phyloP scores from a whole-genome alignment of 345 rosid species.

The Rhodamnia argentea region DNA sequence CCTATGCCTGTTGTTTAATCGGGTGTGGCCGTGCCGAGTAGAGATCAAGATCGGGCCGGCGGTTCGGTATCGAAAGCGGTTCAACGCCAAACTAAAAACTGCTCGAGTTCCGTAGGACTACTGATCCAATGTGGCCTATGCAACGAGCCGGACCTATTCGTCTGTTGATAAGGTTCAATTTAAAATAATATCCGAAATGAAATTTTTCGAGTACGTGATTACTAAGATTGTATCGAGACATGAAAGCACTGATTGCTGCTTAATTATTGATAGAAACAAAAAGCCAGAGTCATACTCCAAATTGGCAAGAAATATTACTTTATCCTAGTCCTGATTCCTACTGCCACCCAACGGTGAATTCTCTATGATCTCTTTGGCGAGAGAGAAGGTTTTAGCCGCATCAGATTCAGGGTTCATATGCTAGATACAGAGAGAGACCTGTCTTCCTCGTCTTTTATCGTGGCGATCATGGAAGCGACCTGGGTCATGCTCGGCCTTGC shows the following conservation, averaged over 20 bases:
- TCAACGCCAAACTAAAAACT: neutral
- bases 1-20: neutral
- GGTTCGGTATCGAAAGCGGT: neutral
- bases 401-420: conserved; percentile 9
- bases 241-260: neutral
- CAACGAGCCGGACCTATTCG: neutral
- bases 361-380: neutral
- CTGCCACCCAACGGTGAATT: neutral
- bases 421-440: conserved; percentile 9
- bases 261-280: neutral
- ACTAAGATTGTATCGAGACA: neutral
- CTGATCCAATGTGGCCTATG: no score
- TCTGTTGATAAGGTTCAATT: neutral
- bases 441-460: conserved; percentile 49
- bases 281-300: neutral
- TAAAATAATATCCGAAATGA: neutral
- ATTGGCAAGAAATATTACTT: neutral
- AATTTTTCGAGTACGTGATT: neutral
- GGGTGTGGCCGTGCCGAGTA: neutral
- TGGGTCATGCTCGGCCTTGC: conserved; percentile 34
- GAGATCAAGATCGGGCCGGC: neutral
- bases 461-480: conserved; percentile 30
- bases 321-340: neutral
- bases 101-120: neutral
- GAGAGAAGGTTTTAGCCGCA: neutral